Evolutionary conservation across 108 stramenopile species (phyloP), one percentile per base, ranked within the genome.

Genomic region (Aurantiochytrium sp.): DNA sequence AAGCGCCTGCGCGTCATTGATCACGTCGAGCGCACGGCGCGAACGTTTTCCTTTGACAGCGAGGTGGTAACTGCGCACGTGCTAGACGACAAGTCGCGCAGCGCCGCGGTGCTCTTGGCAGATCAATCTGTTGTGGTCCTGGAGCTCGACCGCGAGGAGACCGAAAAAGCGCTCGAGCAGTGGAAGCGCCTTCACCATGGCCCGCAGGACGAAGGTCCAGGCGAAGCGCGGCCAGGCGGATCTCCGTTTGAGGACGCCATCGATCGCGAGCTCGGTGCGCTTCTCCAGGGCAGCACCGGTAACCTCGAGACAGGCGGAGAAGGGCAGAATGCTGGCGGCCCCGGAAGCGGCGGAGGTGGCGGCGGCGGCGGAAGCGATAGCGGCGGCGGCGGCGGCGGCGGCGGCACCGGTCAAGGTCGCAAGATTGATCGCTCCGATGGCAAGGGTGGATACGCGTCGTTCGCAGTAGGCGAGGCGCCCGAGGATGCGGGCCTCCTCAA

Each of bases 391-490:
- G 59, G 59, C 59, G 59, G 59, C 8, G 59, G 59, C 34, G 59
- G 59, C 8, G 59, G 59, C 8, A 65, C 59, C 10, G 59, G 59
- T 34, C 59, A 65, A 34, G 59, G 59, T 17, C 59, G 34, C 2
- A 65, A 41, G 12, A 81, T 81, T 48, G 73, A 81, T 24, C 73
- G 73, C 17, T 48, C 42, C 45, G 73, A 81, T 81, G 73, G 73
- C 4, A 48, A 48, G 73, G 73, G 73, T 30, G 73, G 73, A 21
- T 81, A 81, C 30, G 4, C 59, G 8, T 65, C 59, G 22, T 65
- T 65, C 34, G 59, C 27, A 6, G 34, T 19, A 10, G 34, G 19
- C 19, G 15, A 8, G 19, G 2, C 59, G 10, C 24, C 2, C 8
- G 27, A 8, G 15, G 59, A 65, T 8, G 24, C 1, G 0, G 15